phyloP scores from a whole-genome alignment of 2,329 filamentous ascomycete species.

The Claviceps digitariae region DNA sequence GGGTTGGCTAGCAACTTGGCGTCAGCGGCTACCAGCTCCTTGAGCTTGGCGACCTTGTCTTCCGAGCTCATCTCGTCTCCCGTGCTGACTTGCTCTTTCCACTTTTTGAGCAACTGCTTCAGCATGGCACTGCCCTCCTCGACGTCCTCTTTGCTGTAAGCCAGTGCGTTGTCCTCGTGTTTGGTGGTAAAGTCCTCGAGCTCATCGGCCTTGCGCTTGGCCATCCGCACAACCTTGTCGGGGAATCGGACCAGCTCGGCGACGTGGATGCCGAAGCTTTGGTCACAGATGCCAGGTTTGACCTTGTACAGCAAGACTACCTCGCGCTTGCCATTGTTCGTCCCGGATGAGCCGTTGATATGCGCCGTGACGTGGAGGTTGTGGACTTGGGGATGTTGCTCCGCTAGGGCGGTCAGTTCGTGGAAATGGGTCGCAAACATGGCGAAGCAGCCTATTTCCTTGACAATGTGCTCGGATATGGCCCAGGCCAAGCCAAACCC shows the following conservation, averaged over 20 bases:
- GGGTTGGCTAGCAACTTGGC: conserved; percentile 49
- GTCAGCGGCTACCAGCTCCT: conserved; percentile 64
- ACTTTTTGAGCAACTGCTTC: conserved; percentile 69
- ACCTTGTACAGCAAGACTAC: conserved; percentile 97
- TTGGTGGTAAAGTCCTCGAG: conserved; percentile 87
- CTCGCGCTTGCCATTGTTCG: conserved; percentile 49
- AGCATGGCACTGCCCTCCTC: conserved; percentile 76
- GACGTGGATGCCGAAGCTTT: conserved; percentile 96
- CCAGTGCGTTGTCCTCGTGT: conserved; percentile 45
- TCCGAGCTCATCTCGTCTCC: conserved; percentile 49
- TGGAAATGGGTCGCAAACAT: conserved; percentile 98
- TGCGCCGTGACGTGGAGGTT: conserved; percentile 96
- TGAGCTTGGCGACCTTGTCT: conserved; percentile 67
- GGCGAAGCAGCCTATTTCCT: conserved; percentile 84
- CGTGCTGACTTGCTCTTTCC: conserved; percentile 63
- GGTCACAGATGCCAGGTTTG: conserved; percentile 87
- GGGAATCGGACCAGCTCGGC: conserved; percentile 94
- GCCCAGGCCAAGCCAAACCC: conserved; percentile 99
- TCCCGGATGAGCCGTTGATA: conserved; percentile 47
- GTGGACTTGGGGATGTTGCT: conserved; percentile 74
- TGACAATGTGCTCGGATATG: conserved; percentile 93
- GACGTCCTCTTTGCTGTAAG: conserved; percentile 72
- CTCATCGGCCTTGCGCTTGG: conserved; percentile 97
- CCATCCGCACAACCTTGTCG: conserved; percentile 95
- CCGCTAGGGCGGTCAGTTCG: conserved; percentile 81